Percentiles rank a stretch among this genome's conserved stretches.
Evolutionary conservation across 2,329 filamentous ascomycete genomes (phyloP).

Genomic region (Neofusicoccum umdonicola): DNA sequence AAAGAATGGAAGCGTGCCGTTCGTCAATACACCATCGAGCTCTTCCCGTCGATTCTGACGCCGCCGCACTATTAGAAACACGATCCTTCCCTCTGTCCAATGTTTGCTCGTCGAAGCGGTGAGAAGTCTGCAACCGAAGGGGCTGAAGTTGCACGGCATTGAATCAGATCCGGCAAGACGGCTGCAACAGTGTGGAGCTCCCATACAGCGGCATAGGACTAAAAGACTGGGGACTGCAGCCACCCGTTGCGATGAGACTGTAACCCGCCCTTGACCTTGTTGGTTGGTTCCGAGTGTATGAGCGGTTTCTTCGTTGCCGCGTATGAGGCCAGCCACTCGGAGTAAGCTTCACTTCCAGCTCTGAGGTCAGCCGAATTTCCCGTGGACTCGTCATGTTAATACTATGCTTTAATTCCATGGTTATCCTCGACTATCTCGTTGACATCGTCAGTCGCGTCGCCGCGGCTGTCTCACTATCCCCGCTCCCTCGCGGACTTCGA

Average conservation of each 20-base stretch:
- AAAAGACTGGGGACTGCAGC: constrained; percentile 9
- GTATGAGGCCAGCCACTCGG: not conserved
- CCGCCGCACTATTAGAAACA: not conserved
- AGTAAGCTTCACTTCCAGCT: constrained; percentile 2
- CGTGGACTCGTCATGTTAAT: not conserved
- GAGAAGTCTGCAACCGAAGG: constrained; percentile 11
- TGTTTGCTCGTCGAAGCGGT: constrained; percentile 9
- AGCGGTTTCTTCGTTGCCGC: not conserved
- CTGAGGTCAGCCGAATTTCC: not conserved
- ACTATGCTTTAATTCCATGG: not conserved
- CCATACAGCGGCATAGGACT: not conserved
- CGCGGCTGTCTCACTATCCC: not conserved
- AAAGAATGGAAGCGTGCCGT: not conserved
- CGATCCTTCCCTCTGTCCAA: not conserved
- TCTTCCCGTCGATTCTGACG: not conserved
- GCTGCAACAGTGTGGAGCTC: constrained; percentile 5
- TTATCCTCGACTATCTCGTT: not conserved
- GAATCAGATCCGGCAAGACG: constrained; percentile 12
- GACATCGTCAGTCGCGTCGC: not conserved
- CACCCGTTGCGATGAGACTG: constrained; percentile 2
- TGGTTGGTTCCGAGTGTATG: not conserved
- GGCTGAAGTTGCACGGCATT: constrained; percentile 1
- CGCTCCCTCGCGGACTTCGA: not conserved
- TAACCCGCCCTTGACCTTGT: not conserved
- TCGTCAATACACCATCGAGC: constrained; percentile 2